Evolutionary conservation across 2,329 filamentous ascomycete genomes (phyloP).

Genomic region (Metarhizium album): DNA sequence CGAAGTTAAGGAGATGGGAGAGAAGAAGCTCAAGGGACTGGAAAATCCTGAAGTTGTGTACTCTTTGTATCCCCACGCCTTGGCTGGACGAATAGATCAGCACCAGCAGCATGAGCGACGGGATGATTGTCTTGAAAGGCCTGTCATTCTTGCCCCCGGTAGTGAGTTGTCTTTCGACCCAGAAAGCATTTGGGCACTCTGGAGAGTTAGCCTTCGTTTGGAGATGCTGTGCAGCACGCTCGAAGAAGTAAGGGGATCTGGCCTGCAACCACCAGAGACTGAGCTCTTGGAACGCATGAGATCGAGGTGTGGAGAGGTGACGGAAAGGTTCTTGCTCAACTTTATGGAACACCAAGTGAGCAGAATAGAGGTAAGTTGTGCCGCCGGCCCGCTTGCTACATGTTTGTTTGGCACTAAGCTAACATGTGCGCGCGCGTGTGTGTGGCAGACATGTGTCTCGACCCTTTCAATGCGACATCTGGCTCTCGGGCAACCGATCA

Average conservation of each 20-base stretch:
- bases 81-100: conserved; percentile 68
- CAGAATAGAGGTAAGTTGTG: conserved; percentile 72
- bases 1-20: conserved; percentile 91
- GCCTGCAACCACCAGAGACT: conserved; percentile 70
- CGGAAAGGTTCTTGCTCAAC: conserved; percentile 77
- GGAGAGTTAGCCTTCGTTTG: conserved; percentile 77
- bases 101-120: conserved; percentile 43
- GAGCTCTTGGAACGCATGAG: conserved; percentile 64
- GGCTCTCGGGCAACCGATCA: conserved; percentile 53
- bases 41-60: conserved; percentile 96
- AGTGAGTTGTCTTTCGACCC: conserved; percentile 68
- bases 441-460: conserved; percentile 61
- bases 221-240: conserved; percentile 88
- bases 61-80: conserved; percentile 82
- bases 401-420: not conserved
- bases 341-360: conserved; percentile 93
- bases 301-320: conserved; percentile 67
- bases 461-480: conserved; percentile 72
- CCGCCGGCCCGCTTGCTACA: not conserved
- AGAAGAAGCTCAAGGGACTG: conserved; percentile 89
- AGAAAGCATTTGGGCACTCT: conserved; percentile 77
- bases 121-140: conserved; percentile 38
- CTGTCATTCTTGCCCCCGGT: conserved; percentile 50
- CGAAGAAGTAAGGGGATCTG: conserved; percentile 55
- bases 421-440: no score